Evolutionary conservation across 345 rosid genomes (phyloP).

Genomic region (Eucalyptus grandis): DNA sequence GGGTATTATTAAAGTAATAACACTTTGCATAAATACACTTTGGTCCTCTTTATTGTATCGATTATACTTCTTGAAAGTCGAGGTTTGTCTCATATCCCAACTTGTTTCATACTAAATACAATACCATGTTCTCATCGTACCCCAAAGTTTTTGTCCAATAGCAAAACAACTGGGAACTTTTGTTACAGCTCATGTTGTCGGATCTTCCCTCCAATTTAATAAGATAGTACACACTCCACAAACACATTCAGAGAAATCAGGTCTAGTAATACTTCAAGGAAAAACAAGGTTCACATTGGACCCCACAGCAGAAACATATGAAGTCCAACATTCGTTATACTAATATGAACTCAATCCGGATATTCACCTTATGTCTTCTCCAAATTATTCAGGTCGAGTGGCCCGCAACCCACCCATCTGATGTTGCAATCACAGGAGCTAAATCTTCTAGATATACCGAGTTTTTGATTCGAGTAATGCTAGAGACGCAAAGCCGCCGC

Average conservation of each 20-base stretch:
- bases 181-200: background rate
- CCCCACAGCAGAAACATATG: background rate
- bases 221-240: background rate
- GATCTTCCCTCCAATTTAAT: background rate
- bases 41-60: fast-evolving
- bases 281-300: background rate
- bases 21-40: background rate
- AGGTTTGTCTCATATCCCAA: background rate
- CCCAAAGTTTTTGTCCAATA: background rate
- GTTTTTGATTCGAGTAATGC: background rate
- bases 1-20: background rate
- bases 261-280: background rate
- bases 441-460: background rate
- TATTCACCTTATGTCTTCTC: background rate
- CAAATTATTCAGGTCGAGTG: background rate
- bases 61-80: background rate
- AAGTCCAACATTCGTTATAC: background rate
- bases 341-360: background rate
- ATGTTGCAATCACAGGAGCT: background rate
- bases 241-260: background rate
- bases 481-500: background rate
- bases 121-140: background rate
- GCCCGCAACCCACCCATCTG: background rate
- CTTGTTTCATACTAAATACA: background rate
- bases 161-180: background rate